phyloP scores from a whole-genome alignment of 2,329 filamentous ascomycete species.

The Ascomycota sp. region DNA sequence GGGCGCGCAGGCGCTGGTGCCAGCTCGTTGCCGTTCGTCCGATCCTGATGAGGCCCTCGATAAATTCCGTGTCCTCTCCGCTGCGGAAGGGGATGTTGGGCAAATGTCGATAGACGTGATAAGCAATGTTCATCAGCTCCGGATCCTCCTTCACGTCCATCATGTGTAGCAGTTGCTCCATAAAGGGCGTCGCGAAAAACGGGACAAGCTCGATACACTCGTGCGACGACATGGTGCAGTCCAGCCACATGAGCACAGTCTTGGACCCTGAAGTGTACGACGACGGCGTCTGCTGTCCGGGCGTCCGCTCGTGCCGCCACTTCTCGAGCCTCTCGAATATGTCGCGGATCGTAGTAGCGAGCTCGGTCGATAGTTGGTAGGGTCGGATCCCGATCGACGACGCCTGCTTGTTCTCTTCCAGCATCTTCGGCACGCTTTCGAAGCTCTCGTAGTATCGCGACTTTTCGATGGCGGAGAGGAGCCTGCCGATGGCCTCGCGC shows the following conservation, averaged over 20 bases:
- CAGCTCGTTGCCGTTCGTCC: slow-evolving; percentile 69
- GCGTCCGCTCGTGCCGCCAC: slow-evolving; percentile 68
- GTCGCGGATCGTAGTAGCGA: slow-evolving; percentile 47
- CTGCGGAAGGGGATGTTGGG: slow-evolving; percentile 85
- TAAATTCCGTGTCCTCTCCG: slow-evolving; percentile 70
- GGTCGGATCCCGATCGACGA: slow-evolving; percentile 73
- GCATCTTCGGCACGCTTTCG: slow-evolving; percentile 51
- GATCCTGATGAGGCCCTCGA: slow-evolving; percentile 69
- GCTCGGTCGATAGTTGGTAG: slow-evolving; percentile 60
- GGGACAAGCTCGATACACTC: slow-evolving; percentile 80
- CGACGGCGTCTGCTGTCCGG: slow-evolving; percentile 82
- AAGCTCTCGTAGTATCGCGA: slow-evolving; percentile 92
- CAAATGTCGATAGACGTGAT: slow-evolving; percentile 89
- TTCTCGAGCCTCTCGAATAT: slow-evolving; percentile 64
- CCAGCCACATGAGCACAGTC: slow-evolving; percentile 87
- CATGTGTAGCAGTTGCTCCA: slow-evolving; percentile 91
- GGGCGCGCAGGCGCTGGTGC: slow-evolving; percentile 85
- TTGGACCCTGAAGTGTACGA: slow-evolving; percentile 92
- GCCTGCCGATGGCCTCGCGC: slow-evolving; percentile 80
- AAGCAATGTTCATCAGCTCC: slow-evolving; percentile 82
- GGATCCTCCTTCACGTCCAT: slow-evolving; percentile 99
- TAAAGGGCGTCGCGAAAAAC: slow-evolving; percentile 80
- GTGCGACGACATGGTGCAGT: slow-evolving; percentile 73
- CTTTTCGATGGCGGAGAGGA: slow-evolving; percentile 71
- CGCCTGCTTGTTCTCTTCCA: slow-evolving; percentile 56